These are phyloP conservation scores for Euphorbia corollata DNA, from an alignment of 441 rosid species.

Conservation along the genomic window DNA sequence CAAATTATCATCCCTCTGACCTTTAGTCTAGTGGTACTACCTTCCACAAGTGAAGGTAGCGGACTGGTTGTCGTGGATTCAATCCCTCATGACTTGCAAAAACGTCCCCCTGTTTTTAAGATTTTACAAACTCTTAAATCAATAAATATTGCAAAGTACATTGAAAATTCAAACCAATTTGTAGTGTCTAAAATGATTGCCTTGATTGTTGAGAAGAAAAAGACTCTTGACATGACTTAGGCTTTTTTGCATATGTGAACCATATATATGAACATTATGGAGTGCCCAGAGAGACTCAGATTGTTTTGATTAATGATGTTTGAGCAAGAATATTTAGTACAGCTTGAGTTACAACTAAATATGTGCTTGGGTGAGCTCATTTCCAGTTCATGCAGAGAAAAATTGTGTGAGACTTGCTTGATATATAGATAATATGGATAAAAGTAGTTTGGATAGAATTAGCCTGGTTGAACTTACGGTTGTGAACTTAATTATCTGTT, in stretches of 20 bases:
- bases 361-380: neutral
- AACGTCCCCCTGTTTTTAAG: too few species aligned
- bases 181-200: too few species aligned
- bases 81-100: neutral
- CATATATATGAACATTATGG: neutral
- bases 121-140: too few species aligned
- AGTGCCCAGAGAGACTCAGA: neutral
- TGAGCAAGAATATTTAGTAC: neutral
- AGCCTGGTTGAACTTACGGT: constrained; percentile 6
- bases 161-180: too few species aligned
- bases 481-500: constrained; percentile 1
- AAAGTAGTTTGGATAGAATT: neutral
- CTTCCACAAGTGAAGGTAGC: neutral
- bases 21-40: neutral
- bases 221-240: too few species aligned
- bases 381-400: neutral
- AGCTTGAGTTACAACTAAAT: neutral
- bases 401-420: neutral
- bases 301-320: neutral
- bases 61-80: neutral
- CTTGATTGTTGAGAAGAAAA: too few species aligned
- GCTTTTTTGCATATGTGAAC: neutral
- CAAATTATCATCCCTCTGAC: neutral
- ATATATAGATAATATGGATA: neutral
- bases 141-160: too few species aligned